Conservation (phyloP, 768 basidiomycete genomes). For the Stropharia rugosoannulata region DNA sequence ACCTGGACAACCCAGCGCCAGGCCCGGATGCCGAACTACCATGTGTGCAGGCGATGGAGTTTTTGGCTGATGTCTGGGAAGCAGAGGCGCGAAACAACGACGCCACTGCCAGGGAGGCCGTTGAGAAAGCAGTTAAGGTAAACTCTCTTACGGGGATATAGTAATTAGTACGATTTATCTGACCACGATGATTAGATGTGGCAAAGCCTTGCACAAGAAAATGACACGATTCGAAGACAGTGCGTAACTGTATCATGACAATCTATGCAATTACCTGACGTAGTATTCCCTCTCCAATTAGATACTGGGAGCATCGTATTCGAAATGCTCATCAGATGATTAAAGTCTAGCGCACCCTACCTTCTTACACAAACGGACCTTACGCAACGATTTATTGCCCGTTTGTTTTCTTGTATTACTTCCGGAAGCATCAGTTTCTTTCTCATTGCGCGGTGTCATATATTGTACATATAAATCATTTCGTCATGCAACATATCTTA, state of each 20-base stretch:
- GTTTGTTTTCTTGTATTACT: no score
- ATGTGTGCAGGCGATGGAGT: constrained; percentile 78
- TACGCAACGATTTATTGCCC: background rate
- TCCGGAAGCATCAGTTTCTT: background rate
- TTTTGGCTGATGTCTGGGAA: constrained; percentile 77
- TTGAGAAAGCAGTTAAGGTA: constrained; percentile 49
- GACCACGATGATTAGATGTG: constrained; percentile 52
- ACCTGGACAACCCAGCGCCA: constrained; percentile 76
- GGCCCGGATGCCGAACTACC: constrained; percentile 68
- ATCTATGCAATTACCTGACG: background rate
- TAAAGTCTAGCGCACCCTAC: background rate
- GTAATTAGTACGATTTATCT: background rate
- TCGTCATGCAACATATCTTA: no score
- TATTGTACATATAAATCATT: no score
- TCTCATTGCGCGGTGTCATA: background rate
- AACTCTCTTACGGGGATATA: constrained; percentile 8
- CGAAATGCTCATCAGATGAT: constrained; percentile 37
- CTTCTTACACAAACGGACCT: background rate
- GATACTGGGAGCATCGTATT: constrained; percentile 81
- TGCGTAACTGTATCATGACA: constrained; percentile 23
- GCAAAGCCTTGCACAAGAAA: constrained; percentile 63
- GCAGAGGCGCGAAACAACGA: constrained; percentile 45
- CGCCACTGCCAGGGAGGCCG: constrained; percentile 29
- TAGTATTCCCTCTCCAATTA: constrained; percentile 29
- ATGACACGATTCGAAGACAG: constrained; percentile 79